phyloP scores from a whole-genome alignment of 1,284 basidiomycete species.

The Cutaneotrichosporon sp. region DNA sequence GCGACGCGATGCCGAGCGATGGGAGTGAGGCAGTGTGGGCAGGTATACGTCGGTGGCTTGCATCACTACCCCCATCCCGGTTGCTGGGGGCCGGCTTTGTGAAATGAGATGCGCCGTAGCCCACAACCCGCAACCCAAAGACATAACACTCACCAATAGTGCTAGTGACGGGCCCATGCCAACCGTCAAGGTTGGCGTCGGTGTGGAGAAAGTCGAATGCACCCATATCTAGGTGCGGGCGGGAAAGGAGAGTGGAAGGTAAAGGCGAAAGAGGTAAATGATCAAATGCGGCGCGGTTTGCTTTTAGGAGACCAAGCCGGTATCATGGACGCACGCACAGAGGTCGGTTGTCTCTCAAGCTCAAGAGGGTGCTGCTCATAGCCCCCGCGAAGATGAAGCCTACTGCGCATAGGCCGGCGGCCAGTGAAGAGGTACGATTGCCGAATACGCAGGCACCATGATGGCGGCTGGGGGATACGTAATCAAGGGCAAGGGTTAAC shows the following conservation, averaged over 20 bases:
- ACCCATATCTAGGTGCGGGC: constrained; percentile 30
- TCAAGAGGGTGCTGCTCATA: no score
- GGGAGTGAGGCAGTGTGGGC: neutral
- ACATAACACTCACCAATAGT: constrained; percentile 17
- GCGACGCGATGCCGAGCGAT: neutral
- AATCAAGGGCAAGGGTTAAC: neutral
- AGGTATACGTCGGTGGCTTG: neutral
- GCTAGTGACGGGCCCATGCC: constrained; percentile 18
- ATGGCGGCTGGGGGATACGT: neutral
- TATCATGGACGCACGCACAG: neutral
- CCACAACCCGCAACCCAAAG: neutral
- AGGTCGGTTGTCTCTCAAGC: neutral
- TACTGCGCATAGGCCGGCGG: no score
- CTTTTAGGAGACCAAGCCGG: neutral
- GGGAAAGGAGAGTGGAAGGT: neutral
- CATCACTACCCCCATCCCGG: neutral
- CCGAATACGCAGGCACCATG: neutral
- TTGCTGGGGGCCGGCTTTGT: neutral
- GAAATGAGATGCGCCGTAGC: neutral
- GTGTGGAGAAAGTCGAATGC: constrained; percentile 48
- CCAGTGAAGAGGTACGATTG: no score
- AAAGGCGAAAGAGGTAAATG: neutral
- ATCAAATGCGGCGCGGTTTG: neutral
- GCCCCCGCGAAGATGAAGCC: no score
- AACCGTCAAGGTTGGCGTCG: constrained; percentile 18